These are phyloP conservation scores for Corylus americana DNA, from an alignment of 306 rosid species.

Conservation along the genomic window DNA sequence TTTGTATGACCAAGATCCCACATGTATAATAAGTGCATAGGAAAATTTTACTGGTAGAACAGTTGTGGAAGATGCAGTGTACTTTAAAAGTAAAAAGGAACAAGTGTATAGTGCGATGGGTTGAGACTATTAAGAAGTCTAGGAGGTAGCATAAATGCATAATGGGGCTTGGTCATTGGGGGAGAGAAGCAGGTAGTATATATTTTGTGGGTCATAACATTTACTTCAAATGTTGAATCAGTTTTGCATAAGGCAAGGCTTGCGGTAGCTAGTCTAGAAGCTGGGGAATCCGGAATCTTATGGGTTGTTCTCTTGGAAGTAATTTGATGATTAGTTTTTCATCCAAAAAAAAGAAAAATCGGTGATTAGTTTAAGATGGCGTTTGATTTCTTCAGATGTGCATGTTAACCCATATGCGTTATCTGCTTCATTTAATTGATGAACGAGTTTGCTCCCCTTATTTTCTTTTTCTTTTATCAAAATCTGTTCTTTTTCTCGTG, in stretches of 20 bases:
- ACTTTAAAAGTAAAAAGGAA: not conserved
- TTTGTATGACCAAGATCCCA: constrained; percentile 1
- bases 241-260: not conserved
- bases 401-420: not conserved
- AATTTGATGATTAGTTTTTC: not conserved
- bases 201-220: not conserved
- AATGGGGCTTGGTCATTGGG: not conserved
- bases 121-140: not conserved
- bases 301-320: not conserved
- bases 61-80: not conserved
- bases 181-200: not conserved
- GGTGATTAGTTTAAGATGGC: not conserved
- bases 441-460: not conserved
- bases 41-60: not conserved
- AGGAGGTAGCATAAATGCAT: not conserved
- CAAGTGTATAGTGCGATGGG: not conserved
- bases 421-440: not conserved
- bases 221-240: not conserved
- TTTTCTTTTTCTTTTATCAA: not conserved
- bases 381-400: constrained; percentile 4
- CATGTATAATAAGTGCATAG: not conserved
- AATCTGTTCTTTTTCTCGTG: not conserved
- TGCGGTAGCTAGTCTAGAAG: not conserved
- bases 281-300: not conserved
- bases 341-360: no score